These are phyloP conservation scores for Lactarius hatsudake DNA, from an alignment of 768 basidiomycete genomes.

Conservation along the genomic window DNA sequence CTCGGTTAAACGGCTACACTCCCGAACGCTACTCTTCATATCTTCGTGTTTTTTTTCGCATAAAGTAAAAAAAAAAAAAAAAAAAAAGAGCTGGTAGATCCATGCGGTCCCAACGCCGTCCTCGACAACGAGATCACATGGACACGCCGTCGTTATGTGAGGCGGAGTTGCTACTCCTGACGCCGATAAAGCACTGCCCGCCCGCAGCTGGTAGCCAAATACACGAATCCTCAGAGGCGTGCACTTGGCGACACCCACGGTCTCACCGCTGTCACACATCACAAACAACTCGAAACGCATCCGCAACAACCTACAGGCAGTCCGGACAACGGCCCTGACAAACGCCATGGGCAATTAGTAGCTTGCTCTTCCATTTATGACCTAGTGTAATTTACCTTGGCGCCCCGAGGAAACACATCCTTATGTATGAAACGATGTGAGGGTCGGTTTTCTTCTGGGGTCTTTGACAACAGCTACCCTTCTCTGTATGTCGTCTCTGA, in stretches of 20 bases:
- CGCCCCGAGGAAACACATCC: neutral
- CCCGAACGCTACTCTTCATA: neutral
- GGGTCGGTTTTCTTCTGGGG: constrained; percentile 24
- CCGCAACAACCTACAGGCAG: neutral
- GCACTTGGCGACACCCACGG: neutral
- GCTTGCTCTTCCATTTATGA: neutral
- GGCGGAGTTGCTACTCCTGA: neutral
- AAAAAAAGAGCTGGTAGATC: neutral
- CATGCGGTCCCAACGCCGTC: neutral
- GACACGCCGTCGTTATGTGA: neutral
- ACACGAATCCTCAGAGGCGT: neutral
- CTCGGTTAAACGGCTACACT: neutral
- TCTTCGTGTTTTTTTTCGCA: neutral
- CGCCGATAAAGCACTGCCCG: neutral
- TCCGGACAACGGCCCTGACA: neutral
- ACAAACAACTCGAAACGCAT: constrained; percentile 11
- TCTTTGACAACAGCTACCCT: constrained; percentile 24
- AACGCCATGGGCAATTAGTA: neutral
- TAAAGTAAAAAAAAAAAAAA: neutral
- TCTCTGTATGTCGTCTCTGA: constrained; percentile 22
- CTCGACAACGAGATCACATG: neutral
- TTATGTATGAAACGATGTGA: constrained; percentile 4
- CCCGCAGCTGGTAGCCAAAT: neutral
- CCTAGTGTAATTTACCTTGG: constrained; percentile 1
- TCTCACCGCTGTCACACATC: constrained; percentile 1